Base-by-base conservation (phyloP, 768 basidiomycete genomes). In the Suillus lakei region DNA sequence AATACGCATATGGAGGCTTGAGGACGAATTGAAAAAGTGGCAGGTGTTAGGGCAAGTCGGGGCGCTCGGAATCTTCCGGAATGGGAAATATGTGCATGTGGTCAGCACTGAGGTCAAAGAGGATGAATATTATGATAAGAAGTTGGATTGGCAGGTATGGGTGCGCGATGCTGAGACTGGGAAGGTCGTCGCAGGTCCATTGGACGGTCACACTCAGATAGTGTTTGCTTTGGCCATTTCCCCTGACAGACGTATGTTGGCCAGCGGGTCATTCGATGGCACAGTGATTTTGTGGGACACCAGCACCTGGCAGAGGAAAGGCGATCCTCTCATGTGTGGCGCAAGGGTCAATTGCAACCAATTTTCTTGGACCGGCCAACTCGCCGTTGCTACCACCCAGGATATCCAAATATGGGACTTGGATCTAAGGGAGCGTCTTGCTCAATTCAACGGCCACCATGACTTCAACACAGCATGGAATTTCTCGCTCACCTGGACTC, bases 231-330 rank as follows among this genome's bases (percentile, higher is more conserved):
- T 69, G 26, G 51, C 18, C 26, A 63, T 58, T 64, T 64, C 51
- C 50, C 64, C 62, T 43, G 67, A 69, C 39, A 61, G 66, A 3
- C 2, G 10, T 0, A 34, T 41, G 1, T 15, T 69, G 23, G 66
- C 43, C 28, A 66, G 53, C 5, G 36, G 63, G 28, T 67, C 67
- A 15, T 32, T 18, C 12, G 64, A 62, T 21, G 2, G n/a, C 26
- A 58, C 51, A 1, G 65, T 64, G 1, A 36, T 21, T 12, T 59
- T 50, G 21, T 65, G 64, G 64, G 64, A 65, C 30, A 39, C 39
- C 4, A n/a, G 5, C 23, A 61, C 64, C 34, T 44, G 58, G 39
- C 48, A 50, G 32, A 48, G 26, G 59, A n/a, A 53, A 9, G n/a
- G 26, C 2, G 60, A 30, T 38, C 60, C 60, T 21, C 16, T 65